These are phyloP conservation scores for Oryza officinalis DNA, from an alignment of 176 grass and related monocot genomes.

Conservation along the genomic window DNA sequence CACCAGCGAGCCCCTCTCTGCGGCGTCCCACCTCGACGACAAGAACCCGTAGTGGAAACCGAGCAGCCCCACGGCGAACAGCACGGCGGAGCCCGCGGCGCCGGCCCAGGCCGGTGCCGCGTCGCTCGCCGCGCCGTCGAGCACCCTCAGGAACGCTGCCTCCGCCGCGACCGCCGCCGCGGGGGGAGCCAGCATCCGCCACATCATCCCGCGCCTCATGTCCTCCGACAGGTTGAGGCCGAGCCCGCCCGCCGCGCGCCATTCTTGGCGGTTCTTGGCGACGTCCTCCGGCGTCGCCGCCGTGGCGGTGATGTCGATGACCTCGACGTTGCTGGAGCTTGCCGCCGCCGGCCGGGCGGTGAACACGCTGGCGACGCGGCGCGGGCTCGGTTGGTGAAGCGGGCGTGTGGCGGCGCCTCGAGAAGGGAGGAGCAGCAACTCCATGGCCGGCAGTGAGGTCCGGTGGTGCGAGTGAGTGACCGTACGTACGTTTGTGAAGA, in stretches of 20 bases:
- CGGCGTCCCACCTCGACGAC: constrained; percentile 46
- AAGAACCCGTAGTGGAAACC: constrained; percentile 53
- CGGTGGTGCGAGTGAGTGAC: background rate
- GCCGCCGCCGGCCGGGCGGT: background rate
- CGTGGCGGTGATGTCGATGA: background rate
- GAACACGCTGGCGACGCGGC: background rate
- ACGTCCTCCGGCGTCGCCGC: background rate
- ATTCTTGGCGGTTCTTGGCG: background rate
- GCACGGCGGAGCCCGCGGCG: constrained; percentile 23
- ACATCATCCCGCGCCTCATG: constrained; percentile 50
- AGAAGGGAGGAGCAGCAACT: constrained; percentile 35
- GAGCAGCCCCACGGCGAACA: constrained; percentile 38
- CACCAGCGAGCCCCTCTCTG: constrained; percentile 28
- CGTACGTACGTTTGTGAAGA: background rate
- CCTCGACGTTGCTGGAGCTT: constrained; percentile 45
- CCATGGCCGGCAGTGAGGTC: constrained; percentile 19
- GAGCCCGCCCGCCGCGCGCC: constrained; percentile 27
- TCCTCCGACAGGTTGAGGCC: constrained; percentile 41
- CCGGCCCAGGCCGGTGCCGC: constrained; percentile 25
- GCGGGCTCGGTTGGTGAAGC: background rate
- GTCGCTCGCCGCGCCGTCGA: constrained; percentile 24
- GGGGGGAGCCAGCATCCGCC: constrained; percentile 41
- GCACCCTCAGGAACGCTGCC: constrained; percentile 33
- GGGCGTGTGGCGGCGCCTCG: background rate
- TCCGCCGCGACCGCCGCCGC: constrained; percentile 40